These are phyloP conservation scores for Pestalotiopsis sp. DNA, from an alignment of 2,329 filamentous ascomycete species.

Conservation along the genomic window DNA sequence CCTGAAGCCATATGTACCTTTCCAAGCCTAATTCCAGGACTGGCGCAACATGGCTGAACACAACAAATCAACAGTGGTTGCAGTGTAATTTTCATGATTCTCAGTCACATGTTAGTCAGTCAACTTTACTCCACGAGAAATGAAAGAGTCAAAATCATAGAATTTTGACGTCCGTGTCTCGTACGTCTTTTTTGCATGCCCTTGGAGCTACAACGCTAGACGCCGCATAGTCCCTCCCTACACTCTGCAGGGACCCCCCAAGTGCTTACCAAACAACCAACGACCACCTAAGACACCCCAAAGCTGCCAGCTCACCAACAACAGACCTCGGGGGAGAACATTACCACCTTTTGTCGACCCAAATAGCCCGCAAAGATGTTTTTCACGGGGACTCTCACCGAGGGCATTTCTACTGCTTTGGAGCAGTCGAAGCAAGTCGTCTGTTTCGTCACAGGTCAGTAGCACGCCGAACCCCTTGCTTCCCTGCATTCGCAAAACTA, in stretches of 20 bases:
- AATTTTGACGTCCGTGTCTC: no score
- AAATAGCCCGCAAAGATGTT: constrained; percentile 64
- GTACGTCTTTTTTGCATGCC: no score
- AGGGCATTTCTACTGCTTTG: constrained; percentile 77
- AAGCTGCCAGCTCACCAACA: neutral
- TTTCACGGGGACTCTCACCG: constrained; percentile 77
- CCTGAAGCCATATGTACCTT: no score
- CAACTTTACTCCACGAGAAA: no score
- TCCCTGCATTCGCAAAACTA: neutral
- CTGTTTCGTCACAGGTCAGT: constrained; percentile 79
- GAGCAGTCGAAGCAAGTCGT: constrained; percentile 76
- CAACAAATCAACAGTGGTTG: no score
- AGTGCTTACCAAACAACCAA: neutral
- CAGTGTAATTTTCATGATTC: no score
- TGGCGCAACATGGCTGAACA: no score
- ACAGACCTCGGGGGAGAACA: neutral
- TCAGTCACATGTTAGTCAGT: no score
- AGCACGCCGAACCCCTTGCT: neutral
- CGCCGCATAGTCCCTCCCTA: neutral
- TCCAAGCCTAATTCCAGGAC: no score
- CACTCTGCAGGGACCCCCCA: neutral
- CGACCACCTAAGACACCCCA: neutral
- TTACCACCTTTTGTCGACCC: neutral
- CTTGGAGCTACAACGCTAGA: no score
- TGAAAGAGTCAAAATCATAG: no score